Base-by-base conservation (phyloP, 768 basidiomycete species). In the Thelephora aurantiotincta region DNA sequence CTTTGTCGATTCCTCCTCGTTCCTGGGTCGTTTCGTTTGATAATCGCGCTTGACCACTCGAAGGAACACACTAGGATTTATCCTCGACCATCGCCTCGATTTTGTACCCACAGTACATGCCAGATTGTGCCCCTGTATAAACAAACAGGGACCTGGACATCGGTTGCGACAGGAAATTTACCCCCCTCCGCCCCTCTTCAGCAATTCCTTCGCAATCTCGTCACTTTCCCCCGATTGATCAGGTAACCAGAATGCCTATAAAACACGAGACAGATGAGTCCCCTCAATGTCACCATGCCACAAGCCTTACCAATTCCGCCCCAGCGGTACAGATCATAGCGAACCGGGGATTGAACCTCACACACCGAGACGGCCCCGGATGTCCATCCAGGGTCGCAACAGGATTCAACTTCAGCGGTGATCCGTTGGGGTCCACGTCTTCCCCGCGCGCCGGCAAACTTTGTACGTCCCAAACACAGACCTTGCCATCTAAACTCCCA, bases 271-370 rank as follows among this genome's bases (percentile, higher is more conserved):
- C 11, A 22, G 7, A 11, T 19, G 14, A 22, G 38, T 41, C 16
- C 26, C 26, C 26, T 44, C 23, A 11, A 1, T 47, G 46, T 41
- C 45, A 50, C 45, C 38, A 51, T 47, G 16, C 42, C 48, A 42
- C 44, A 20, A 52, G 35, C 52, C 73, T 53, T 54, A 92, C 93
- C 68, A 96, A 60, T 59, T 93, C 89, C 50, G 76, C 70, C 14
- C 90, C 89, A 22, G 87, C 89, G 11, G 77, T 78, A 49, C 76
- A 80, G 71, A 97, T 72, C 90, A 97, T 94, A 26, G 82, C 82
- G 50, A 75, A 72, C 49, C 87, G 76, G 6, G 93, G 92, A 60
- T 96, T 98, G 61, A 93, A 94, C 56, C 71, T 77, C 2, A 96
- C 86, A 50, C 88, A 91, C 58, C 96, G 70, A 19, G 81, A 75